Evolutionary conservation across 75 land plant genomes (phyloP), one percentile per base, ranked within the genome.

Genomic region (Larix kaempferi): DNA sequence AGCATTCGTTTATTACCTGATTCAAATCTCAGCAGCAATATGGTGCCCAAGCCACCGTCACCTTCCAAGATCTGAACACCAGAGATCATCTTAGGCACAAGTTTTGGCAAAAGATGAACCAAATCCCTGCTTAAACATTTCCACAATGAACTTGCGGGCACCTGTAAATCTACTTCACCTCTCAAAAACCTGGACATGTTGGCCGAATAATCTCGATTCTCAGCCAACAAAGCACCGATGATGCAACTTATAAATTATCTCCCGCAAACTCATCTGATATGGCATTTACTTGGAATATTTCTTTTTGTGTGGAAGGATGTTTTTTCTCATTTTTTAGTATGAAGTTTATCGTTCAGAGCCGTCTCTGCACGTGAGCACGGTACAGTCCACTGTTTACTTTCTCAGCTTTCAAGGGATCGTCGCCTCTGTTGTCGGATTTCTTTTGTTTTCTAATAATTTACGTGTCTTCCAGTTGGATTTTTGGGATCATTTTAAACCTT

Each of bases 31-130:
- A 67, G n/a, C 15, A 67, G 17, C 3, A 67, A 37, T 35, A 67
- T 39, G 8, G 44, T 67, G 19, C 71, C 71, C 71, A 67, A 67
- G 44, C 71, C 71, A 1, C 71, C 71, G 39, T 67, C 71, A 19
- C 71, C 71, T 0, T 67, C 71, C 16, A 67, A 19, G 22, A 67
- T 39, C 39, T 67, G 22, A 67, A 67, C n/a, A 39, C 22, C 11
- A 37, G 71, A 67, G 22, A 67, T 17, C 16, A 67, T 17, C 41
- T 67, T 67, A 6, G 71, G 71, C 5, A 67, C 71, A 37, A 67
- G 71, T n/a, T 39, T 67, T 39, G 71, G 71, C 71, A 67, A 67
- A 7, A 39, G 49, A 67, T 39, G 44, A 67, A 17, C 71, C 10
- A 67, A 6, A 21, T 39, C 71, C 49, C 39, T 67, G 44, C 71